phyloP scores from a whole-genome alignment of 1,139 yeast genomes.

The Dujonia santamariae region DNA sequence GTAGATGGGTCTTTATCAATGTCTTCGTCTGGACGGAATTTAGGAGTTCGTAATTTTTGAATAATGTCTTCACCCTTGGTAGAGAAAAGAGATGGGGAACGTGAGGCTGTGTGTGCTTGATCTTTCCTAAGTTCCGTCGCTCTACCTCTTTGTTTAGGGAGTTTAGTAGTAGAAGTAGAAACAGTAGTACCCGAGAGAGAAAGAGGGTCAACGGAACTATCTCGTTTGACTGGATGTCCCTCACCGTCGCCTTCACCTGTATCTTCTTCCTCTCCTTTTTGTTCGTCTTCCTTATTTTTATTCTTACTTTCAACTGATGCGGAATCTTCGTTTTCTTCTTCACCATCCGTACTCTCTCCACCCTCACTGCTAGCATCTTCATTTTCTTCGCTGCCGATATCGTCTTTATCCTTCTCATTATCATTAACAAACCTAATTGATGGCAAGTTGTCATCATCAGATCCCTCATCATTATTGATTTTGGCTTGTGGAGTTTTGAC shows the following conservation, averaged over 20 bases:
- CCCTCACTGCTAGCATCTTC: slow-evolving; percentile 11
- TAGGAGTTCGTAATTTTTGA: slow-evolving; percentile 35
- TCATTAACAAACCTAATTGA: slow-evolving; percentile 32
- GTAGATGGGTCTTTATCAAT: slow-evolving; percentile 12
- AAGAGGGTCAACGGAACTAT: slow-evolving; percentile 5
- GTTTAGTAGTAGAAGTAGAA: too few relatives aligned
- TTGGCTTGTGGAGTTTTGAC: slow-evolving; percentile 74
- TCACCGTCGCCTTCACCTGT: too few relatives aligned
- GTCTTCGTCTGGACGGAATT: slow-evolving; percentile 31
- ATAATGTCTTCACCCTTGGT: slow-evolving; percentile 38
- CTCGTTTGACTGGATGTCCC: neutral
- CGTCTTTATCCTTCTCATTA: slow-evolving; percentile 16
- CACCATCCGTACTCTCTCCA: slow-evolving; percentile 15
- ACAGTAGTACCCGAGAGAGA: slow-evolving; percentile 1
- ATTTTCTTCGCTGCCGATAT: slow-evolving; percentile 10
- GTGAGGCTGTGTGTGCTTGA: neutral
- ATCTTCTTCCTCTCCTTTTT: neutral
- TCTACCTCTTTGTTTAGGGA: slow-evolving; percentile 5
- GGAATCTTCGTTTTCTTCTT: slow-evolving; percentile 9
- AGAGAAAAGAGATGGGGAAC: slow-evolving; percentile 17
- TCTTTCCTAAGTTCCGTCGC: slow-evolving; percentile 3
- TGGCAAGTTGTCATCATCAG: slow-evolving; percentile 26
- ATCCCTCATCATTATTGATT: slow-evolving; percentile 66
- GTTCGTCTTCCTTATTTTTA: neutral
- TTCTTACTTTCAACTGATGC: neutral